These are phyloP conservation scores for Phytophthora syringae DNA, from an alignment of 352 stramenopile genomes.

Conservation along the genomic window DNA sequence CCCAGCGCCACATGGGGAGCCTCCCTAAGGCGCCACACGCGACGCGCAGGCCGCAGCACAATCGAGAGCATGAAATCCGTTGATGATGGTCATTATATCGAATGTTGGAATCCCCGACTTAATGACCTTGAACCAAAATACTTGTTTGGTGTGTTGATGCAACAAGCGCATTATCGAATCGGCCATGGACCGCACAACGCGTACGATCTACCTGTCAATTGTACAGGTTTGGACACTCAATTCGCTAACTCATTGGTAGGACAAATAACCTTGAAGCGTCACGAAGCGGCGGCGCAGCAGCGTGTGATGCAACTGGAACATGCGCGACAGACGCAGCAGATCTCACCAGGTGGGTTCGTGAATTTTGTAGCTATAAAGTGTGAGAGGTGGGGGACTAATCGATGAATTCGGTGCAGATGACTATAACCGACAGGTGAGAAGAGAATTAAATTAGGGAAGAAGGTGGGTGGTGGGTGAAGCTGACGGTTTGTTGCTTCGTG, in stretches of 20 bases:
- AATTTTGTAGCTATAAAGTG: not conserved
- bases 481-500: not conserved
- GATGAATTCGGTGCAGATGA: slow-evolving; percentile 30
- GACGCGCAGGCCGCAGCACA: too few relatives aligned
- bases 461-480: not conserved
- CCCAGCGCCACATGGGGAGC: too few relatives aligned
- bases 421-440: slow-evolving; percentile 54
- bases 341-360: slow-evolving; percentile 37
- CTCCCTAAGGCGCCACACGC: too few relatives aligned
- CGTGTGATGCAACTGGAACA: slow-evolving; percentile 48
- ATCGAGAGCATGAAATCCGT: too few relatives aligned
- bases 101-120: too few relatives aligned
- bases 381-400: not conserved
- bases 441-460: not conserved
- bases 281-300: slow-evolving; percentile 42
- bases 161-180: too few relatives aligned
- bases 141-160: too few relatives aligned
- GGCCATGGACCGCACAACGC: not conserved
- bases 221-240: not conserved
- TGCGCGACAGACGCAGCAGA: slow-evolving; percentile 49
- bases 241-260: slow-evolving; percentile 6
- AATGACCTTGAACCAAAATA: too few relatives aligned
- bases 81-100: too few relatives aligned
- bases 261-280: slow-evolving; percentile 22
- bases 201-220: slow-evolving; percentile 2